Conservation (phyloP, 1,284 basidiomycete species). For the Phlebopus sp. region DNA sequence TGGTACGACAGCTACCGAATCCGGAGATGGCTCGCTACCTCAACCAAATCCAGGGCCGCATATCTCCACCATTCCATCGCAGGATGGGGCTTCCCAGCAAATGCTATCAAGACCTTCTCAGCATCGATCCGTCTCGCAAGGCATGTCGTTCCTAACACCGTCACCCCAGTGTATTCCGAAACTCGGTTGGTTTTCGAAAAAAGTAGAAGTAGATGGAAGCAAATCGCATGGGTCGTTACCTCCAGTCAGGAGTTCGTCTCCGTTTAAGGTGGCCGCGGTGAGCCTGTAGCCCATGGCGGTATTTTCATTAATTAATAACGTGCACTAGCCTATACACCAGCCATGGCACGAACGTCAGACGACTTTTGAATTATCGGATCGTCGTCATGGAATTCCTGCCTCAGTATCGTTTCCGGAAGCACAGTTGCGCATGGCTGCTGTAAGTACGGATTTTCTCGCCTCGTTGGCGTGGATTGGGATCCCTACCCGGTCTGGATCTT, state of each 20-base stretch:
- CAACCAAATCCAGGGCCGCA: not conserved
- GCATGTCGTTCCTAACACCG: not conserved
- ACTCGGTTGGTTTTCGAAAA: conserved; percentile 2
- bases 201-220: conserved; percentile 2
- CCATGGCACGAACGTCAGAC: conserved; percentile 27
- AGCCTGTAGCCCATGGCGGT: conserved; percentile 6
- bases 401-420: not conserved
- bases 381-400: not conserved
- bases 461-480: conserved; percentile 31
- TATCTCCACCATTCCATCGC: not conserved
- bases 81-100: not conserved
- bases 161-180: conserved; percentile 4
- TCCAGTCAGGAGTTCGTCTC: conserved; percentile 24
- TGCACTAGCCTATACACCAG: conserved; percentile 29
- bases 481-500: not conserved
- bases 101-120: conserved; percentile 11
- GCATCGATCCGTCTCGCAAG: conserved; percentile 2
- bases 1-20: not conserved
- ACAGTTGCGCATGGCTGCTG: conserved; percentile 9
- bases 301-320: conserved; percentile 11
- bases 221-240: conserved; percentile 17
- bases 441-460: conserved; percentile 27
- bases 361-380: conserved; percentile 14
- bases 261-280: conserved; percentile 27
- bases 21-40: not conserved